Evolutionary conservation across 768 basidiomycete genomes (phyloP).

Genomic region (Aureoboletus auriporus): DNA sequence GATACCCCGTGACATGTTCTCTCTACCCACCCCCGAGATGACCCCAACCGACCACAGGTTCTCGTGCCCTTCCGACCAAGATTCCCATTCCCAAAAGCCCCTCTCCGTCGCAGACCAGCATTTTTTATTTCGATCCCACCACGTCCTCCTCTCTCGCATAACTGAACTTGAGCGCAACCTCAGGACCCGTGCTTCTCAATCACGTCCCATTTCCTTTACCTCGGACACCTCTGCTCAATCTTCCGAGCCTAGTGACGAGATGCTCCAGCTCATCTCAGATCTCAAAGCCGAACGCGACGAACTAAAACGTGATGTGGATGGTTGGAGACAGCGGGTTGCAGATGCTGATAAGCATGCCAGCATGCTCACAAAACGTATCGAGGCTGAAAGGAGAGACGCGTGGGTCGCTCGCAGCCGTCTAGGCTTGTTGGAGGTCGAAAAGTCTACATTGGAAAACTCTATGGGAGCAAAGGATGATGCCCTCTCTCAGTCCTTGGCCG

Average conservation of each 20-base stretch:
- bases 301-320: conserved; percentile 81
- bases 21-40: conserved; percentile 70
- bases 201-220: conserved; percentile 48
- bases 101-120: conserved; percentile 75
- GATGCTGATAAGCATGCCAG: conserved; percentile 71
- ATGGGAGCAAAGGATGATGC: conserved; percentile 34
- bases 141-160: conserved; percentile 77
- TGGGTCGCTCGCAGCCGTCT: conserved; percentile 79
- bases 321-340: conserved; percentile 74
- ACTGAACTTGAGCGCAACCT: conserved; percentile 72
- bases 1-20: conserved; percentile 34
- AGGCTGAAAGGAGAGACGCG: conserved; percentile 75
- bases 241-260: conserved; percentile 67
- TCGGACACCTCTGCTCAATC: conserved; percentile 38
- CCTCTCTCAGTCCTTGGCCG: conserved; percentile 27
- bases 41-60: conserved; percentile 57
- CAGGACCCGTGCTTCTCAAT: conserved; percentile 40
- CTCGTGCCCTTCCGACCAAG: conserved; percentile 28
- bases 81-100: conserved; percentile 35
- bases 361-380: conserved; percentile 64
- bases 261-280: conserved; percentile 70
- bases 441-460: conserved; percentile 49
- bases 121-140: conserved; percentile 84
- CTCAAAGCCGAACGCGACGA: conserved; percentile 88
- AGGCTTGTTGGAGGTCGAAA: conserved; percentile 65